Evolutionary conservation across 2,329 filamentous ascomycete species (phyloP).

Genomic region (Aureobasidium sp.): DNA sequence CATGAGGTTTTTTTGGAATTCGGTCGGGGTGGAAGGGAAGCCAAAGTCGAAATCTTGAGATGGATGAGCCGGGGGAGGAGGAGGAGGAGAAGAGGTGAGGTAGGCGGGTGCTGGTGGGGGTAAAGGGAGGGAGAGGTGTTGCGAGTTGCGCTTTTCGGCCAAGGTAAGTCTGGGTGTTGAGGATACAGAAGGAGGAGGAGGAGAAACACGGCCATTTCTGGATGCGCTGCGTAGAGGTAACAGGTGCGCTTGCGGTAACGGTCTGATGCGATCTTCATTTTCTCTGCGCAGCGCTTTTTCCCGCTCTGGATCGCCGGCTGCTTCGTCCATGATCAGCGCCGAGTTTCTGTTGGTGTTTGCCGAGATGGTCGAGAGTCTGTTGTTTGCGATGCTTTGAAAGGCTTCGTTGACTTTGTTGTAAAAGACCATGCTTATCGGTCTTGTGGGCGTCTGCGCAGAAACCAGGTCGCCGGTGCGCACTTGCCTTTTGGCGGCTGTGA

Average conservation of each 20-base stretch:
- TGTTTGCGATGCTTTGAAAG: slow-evolving; percentile 77
- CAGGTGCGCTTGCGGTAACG: slow-evolving; percentile 57
- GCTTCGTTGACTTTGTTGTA: slow-evolving; percentile 85
- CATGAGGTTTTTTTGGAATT: slow-evolving; percentile 84
- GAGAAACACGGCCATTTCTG: slow-evolving; percentile 20
- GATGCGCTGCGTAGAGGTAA: slow-evolving; percentile 24
- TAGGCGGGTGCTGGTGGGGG: slow-evolving; percentile 20
- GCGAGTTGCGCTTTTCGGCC: slow-evolving; percentile 37
- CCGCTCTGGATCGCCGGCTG: slow-evolving; percentile 67
- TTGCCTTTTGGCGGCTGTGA: slow-evolving; percentile 66
- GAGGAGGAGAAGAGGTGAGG: slow-evolving; percentile 17
- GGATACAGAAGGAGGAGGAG: slow-evolving; percentile 20
- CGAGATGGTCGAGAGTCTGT: slow-evolving; percentile 44
- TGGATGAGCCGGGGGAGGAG: slow-evolving; percentile 13
- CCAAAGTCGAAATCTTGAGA: slow-evolving; percentile 46
- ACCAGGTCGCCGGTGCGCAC: slow-evolving; percentile 41
- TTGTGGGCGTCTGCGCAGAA: slow-evolving; percentile 45
- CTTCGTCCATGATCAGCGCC: slow-evolving; percentile 72
- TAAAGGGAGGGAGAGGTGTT: slow-evolving; percentile 39
- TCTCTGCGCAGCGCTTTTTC: slow-evolving; percentile 74
- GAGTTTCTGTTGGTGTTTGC: slow-evolving; percentile 57
- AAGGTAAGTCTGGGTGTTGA: slow-evolving; percentile 29
- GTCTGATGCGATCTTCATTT: slow-evolving; percentile 77
- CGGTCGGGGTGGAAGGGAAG: slow-evolving; percentile 75
- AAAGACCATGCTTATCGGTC: slow-evolving; percentile 65